Percentiles rank a stretch among this genome's conserved stretches.
These are phyloP conservation scores for Clarireedia paspali DNA, from an alignment of 2,329 filamentous ascomycete species.

Conservation along the genomic window DNA sequence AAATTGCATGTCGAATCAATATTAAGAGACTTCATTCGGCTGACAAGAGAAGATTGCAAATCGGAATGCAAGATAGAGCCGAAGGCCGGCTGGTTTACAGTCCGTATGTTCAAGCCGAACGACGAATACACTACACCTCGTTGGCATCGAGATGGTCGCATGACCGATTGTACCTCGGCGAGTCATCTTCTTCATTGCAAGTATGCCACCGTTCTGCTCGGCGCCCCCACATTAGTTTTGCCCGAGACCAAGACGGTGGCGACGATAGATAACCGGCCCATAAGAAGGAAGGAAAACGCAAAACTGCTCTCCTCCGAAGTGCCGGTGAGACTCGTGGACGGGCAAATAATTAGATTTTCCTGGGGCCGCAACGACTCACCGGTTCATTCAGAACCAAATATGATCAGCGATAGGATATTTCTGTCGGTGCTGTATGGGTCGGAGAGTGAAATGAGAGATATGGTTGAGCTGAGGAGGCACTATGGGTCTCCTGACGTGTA, in stretches of 20 bases:
- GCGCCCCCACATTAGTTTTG: constrained; percentile 3
- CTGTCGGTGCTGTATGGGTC: constrained; percentile 1
- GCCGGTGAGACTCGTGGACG: background rate
- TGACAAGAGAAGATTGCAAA: background rate
- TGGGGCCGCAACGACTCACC: constrained; percentile 7
- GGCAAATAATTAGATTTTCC: constrained; percentile 5
- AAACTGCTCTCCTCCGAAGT: background rate
- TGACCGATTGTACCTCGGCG: background rate
- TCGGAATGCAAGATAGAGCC: background rate
- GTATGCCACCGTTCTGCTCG: background rate
- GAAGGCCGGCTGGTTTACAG: background rate
- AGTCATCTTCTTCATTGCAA: background rate
- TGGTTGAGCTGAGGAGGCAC: background rate
- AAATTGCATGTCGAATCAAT: background rate
- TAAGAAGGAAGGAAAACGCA: background rate
- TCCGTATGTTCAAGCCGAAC: background rate
- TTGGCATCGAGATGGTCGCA: constrained; percentile 7
- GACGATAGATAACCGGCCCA: background rate
- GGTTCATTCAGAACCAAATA: constrained; percentile 10
- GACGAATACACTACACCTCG: background rate
- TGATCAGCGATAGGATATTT: constrained; percentile 4
- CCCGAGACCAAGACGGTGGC: background rate
- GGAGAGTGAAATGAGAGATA: background rate
- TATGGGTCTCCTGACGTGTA: background rate
- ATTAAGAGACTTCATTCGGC: background rate